Evolutionary conservation across 202 grass and related monocot species (phyloP).

Genomic region (Panicum virgatum): DNA sequence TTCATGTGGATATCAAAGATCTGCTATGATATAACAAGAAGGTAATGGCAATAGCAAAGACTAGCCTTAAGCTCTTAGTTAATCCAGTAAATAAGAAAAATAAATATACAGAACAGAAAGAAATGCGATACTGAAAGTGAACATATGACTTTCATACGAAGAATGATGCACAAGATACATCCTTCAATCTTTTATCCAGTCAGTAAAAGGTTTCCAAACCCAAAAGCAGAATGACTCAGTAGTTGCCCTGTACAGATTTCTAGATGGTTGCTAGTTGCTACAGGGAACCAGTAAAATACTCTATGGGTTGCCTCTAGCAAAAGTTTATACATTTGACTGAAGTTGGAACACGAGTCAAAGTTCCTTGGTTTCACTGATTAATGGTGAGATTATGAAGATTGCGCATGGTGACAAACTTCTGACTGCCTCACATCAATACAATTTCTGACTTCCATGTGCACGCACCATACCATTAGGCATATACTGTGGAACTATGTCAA

Average conservation of each 20-base stretch:
- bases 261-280: background rate
- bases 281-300: background rate
- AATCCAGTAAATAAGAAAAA: background rate
- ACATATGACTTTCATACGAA: background rate
- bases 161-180: background rate
- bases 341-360: background rate
- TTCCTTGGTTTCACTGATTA: background rate
- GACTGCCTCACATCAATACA: background rate
- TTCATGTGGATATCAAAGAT: conserved; percentile 43
- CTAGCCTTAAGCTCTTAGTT: background rate
- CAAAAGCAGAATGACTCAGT: background rate
- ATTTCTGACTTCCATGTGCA: conserved; percentile 9
- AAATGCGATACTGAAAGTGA: background rate
- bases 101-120: conserved; percentile 6
- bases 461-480: background rate
- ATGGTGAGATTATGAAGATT: background rate
- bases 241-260: background rate
- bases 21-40: conserved; percentile 6
- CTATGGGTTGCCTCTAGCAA: background rate
- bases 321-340: conserved; percentile 21
- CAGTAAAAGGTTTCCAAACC: conserved; percentile 2
- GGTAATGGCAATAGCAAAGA: background rate
- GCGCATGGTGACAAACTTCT: background rate
- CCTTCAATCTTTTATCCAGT: background rate
- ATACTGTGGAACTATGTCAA: conserved; percentile 13